Evolutionary conservation across 805 yeast genomes (phyloP), one percentile per base, ranked within the genome.

Genomic region (Metschnikowia matae): DNA sequence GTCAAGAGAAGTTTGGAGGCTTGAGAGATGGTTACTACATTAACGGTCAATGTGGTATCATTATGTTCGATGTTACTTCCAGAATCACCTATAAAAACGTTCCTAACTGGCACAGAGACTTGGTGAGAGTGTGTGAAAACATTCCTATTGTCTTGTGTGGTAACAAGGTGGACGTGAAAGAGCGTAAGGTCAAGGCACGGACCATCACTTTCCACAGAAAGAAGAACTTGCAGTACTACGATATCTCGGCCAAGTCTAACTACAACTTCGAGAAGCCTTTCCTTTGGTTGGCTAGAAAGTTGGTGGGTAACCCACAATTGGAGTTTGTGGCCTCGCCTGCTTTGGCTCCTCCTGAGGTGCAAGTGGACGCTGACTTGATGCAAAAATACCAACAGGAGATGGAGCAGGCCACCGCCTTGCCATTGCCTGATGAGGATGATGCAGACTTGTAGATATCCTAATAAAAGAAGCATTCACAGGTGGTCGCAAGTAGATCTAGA

Each of bases 61-160:
- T 94, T 75, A 94, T 94, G 99, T 94, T 94, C 72, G 99, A 94
- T 77, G 99, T 94, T 58, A 94, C 99, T 57, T 90, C 98, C 48
- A 91, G 99, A 82, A 92, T 94, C 79, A 94, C 99, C 63, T 94
- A 94, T 82, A 94, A 94, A 82, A 94, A 94, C 77, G 99, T 94
- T 72, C 99, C 99, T 74, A 95, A 94, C 88, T 94, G 99, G 99
- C 97, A 95, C 86, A 87, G 99, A 80, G 99, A 94, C 77, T 83
- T 94, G 71, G 97, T 94, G 59, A 89, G 99, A 80, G 99, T 94
- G 59, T 94, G 99, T 81, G 99, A 94, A 80, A 94, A 92, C 84
- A 94, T 94, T 65, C 99, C 99, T 66, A 94, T 94, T 67, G 99
- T 94, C 55, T 81, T 94, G 62, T 89, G 97, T 81, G 99, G 99